phyloP scores from a whole-genome alignment of 805 yeast genomes.

The Barnettozyma vustinii region DNA sequence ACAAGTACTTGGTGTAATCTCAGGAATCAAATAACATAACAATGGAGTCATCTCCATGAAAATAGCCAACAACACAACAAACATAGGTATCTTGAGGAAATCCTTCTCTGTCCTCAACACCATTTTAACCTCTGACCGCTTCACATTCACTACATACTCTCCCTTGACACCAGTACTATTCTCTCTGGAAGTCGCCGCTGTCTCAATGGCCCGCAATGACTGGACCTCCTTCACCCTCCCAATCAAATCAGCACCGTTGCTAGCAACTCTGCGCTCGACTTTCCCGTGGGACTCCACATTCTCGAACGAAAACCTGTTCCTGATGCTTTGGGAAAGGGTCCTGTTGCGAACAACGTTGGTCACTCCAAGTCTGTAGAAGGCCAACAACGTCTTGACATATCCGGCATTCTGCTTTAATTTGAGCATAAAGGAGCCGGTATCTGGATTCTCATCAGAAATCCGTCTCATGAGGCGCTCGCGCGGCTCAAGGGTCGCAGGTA shows the following conservation, averaged over 20 bases:
- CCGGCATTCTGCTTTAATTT: slow-evolving; percentile 35
- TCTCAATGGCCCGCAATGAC: slow-evolving; percentile 24
- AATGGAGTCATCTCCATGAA: slow-evolving; percentile 53
- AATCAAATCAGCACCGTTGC: slow-evolving; percentile 30
- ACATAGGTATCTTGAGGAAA: slow-evolving; percentile 46
- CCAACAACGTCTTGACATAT: slow-evolving; percentile 40
- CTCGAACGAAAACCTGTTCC: slow-evolving; percentile 25
- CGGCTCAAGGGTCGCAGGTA: slow-evolving; percentile 3
- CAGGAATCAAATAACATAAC: slow-evolving; percentile 48
- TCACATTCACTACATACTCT: slow-evolving; percentile 31
- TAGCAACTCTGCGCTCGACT: background rate
- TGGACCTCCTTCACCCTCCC: slow-evolving; percentile 32
- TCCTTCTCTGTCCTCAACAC: slow-evolving; percentile 40
- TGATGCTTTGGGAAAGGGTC: slow-evolving; percentile 24
- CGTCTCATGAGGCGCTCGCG: slow-evolving; percentile 21
- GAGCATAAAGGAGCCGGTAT: slow-evolving; percentile 12
- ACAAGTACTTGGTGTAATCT: slow-evolving; percentile 54
- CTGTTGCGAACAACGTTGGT: slow-evolving; percentile 47
- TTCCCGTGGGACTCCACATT: slow-evolving; percentile 16
- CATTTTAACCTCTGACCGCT: slow-evolving; percentile 41
- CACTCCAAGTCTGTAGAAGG: slow-evolving; percentile 56
- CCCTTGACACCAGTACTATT: background rate
- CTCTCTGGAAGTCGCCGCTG: slow-evolving; percentile 10
- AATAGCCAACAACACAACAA: slow-evolving; percentile 39
- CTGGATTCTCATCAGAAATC: slow-evolving; percentile 19